phyloP scores from a whole-genome alignment of 306 rosid species.

The Notholithocarpus densiflorus region DNA sequence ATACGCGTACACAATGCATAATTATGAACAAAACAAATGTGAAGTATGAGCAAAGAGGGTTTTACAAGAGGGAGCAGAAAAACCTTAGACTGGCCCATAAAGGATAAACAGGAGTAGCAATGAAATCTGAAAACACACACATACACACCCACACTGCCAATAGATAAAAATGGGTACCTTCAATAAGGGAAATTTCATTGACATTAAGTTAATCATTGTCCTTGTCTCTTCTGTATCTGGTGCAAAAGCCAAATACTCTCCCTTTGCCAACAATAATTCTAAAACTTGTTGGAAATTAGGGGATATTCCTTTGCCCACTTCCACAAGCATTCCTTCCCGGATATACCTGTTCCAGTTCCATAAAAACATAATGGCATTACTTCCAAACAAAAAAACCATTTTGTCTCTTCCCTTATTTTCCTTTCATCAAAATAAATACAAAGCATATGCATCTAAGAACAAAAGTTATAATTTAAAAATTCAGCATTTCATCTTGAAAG shows the following conservation, averaged over 20 bases:
- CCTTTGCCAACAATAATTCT: constrained; percentile 48
- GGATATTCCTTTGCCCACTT: constrained; percentile 87
- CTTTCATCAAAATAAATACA: background rate
- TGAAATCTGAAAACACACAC: background rate
- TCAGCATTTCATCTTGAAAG: background rate
- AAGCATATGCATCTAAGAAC: background rate
- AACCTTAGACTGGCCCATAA: background rate
- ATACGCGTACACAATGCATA: background rate
- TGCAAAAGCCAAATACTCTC: constrained; percentile 80
- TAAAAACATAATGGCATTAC: constrained; percentile 15
- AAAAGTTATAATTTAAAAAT: background rate
- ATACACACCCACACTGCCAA: background rate
- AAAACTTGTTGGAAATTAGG: constrained; percentile 74
- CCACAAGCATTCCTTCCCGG: constrained; percentile 63
- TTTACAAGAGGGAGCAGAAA: background rate
- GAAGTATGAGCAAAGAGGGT: background rate
- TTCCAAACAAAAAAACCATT: background rate
- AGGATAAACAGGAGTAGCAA: background rate
- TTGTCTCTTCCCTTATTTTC: constrained; percentile 1
- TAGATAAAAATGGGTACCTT: constrained; percentile 42
- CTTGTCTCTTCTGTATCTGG: constrained; percentile 73
- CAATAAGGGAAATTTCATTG: constrained; percentile 74
- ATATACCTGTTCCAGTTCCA: constrained; percentile 67
- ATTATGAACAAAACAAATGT: background rate
- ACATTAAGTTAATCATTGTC: constrained; percentile 63